Evolutionary conservation across 2,329 filamentous ascomycete genomes (phyloP), one percentile per base, ranked within the genome.

Genomic region (Kalmusia sp.): DNA sequence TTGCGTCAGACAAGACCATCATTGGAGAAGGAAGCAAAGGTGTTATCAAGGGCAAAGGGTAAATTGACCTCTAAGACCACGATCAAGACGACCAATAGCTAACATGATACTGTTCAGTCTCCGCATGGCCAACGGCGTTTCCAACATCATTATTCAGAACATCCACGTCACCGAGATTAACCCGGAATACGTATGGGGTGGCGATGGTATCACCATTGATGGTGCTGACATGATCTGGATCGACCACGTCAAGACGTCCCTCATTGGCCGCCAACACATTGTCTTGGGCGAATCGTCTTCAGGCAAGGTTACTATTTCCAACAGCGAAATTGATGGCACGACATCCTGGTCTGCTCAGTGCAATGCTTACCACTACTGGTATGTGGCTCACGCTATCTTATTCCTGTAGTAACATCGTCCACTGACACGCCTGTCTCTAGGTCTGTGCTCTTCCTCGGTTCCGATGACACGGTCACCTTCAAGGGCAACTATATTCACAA

Each of bases 261-360:
- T 82, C 38, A 82, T 86, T 59, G 83, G 82, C 48, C 83, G 84
- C 38, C 84, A 87, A 70, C 81, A 85, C 75, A 81, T 86, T 44
- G 84, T 87, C 44, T 78, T 84, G 44, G 84, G 85, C 54, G 81
- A 78, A 65, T 64, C 69, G 3, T 79, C 82, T 45, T 80, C 78
- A 62, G 79, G 78, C 68, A 81, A 82, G 38, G 81, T 87, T 19
- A 84, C 83, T 28, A 80, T 87, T 69, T 83, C 83, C 59, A 86
- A 87, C 79, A 77, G 66, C 72, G 80, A 84, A 65, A 81, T 87
- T 59, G 80, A 87, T 62, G 85, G 85, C 39, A 66, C 68, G 22
- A 79, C 79, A 31, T 67, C 72, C 12, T 87, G 78, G 75, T 86
- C 83, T 9, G 80, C 84, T 6, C 82, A 79, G 43, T 87, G 84